Conservation (phyloP, 2,329 filamentous ascomycete genomes). For the Bipolaris zeicola region DNA sequence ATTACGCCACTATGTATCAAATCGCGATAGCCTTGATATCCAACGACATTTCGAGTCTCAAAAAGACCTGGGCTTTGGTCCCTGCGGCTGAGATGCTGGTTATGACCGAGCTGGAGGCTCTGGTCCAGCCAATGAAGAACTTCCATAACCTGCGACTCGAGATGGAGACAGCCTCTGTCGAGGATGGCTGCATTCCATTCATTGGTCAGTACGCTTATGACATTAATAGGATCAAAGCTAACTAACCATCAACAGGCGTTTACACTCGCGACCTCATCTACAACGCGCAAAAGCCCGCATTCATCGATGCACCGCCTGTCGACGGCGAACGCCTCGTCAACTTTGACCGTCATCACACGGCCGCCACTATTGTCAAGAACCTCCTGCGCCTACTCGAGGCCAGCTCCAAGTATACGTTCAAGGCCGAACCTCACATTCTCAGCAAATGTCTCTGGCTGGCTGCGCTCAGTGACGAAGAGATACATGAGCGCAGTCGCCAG, state of each 20-base stretch:
- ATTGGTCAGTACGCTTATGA: constrained; percentile 62
- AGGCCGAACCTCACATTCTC: constrained; percentile 75
- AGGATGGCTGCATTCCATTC: constrained; percentile 80
- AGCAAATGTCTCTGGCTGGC: constrained; percentile 87
- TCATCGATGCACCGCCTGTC: constrained; percentile 69
- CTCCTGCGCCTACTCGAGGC: constrained; percentile 78
- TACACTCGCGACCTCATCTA: constrained; percentile 85
- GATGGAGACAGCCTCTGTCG: constrained; percentile 72
- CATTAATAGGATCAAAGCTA: background rate
- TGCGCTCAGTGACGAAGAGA: constrained; percentile 76
- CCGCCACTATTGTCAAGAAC: constrained; percentile 79
- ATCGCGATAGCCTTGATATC: constrained; percentile 78
- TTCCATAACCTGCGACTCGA: constrained; percentile 77
- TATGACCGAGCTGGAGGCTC: constrained; percentile 69
- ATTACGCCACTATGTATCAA: constrained; percentile 84
- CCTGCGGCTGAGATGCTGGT: constrained; percentile 68
- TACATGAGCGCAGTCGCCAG: constrained; percentile 50
- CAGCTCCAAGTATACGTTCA: constrained; percentile 74
- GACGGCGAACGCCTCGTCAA: constrained; percentile 72
- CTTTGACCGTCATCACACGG: constrained; percentile 79
- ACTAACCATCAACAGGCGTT: constrained; percentile 52
- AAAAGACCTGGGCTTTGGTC: constrained; percentile 73
- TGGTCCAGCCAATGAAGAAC: constrained; percentile 78
- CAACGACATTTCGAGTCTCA: constrained; percentile 70
- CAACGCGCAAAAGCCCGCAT: constrained; percentile 78